Percentiles rank a stretch among this genome's conserved stretches.
Evolutionary conservation across 306 rosid species (phyloP).

Genomic region (Hippophae tibetana): DNA sequence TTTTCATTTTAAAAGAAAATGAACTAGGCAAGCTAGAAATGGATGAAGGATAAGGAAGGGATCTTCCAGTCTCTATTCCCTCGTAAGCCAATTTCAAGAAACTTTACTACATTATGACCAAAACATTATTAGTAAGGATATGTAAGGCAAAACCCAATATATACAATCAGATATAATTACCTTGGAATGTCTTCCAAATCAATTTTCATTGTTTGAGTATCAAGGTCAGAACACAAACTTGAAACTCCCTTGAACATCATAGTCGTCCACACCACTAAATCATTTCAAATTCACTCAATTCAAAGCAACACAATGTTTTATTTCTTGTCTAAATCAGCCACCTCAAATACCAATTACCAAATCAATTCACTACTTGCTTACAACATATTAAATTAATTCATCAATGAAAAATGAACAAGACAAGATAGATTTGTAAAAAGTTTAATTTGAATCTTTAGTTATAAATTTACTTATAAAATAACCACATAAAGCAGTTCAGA

Average conservation of each 20-base stretch:
- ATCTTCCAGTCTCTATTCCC: constrained; percentile 56
- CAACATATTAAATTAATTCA: background rate
- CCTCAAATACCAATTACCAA: background rate
- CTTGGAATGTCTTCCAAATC: no score
- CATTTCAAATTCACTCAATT: no score
- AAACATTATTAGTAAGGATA: constrained; percentile 16
- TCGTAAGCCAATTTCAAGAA: constrained; percentile 70
- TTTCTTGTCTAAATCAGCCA: background rate
- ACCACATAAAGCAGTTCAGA: background rate
- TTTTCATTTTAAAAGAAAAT: constrained; percentile 62
- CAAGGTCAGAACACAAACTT: no score
- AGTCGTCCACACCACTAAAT: no score
- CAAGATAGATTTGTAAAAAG: background rate
- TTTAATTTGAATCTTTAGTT: background rate
- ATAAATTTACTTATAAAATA: background rate
- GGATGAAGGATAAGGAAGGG: constrained; percentile 26
- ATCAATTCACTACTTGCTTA: background rate
- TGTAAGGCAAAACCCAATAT: background rate
- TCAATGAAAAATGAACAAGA: background rate
- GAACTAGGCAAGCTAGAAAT: constrained; percentile 19
- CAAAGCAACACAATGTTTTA: background rate
- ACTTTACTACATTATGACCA: constrained; percentile 45
- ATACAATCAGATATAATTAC: no score
- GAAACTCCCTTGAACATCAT: no score
- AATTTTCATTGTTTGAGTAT: no score